A percentile compares a stretch with the other conserved stretches of the same genome.
These are phyloP conservation scores for Penicillium cosmopolitanum DNA, from an alignment of 495 filamentous ascomycete genomes.

Conservation along the genomic window DNA sequence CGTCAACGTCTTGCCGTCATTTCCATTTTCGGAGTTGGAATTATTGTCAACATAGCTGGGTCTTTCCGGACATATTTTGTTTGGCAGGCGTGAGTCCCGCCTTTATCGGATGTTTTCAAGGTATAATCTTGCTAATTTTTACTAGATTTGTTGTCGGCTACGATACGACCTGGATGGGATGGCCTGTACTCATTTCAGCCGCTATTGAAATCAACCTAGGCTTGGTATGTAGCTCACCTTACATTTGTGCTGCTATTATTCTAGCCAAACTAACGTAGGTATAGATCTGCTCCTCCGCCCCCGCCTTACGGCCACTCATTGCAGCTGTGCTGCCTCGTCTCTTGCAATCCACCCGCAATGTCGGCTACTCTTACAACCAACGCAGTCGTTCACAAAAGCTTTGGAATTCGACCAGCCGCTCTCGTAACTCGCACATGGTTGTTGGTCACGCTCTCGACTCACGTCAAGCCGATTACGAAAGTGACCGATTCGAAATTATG, in stretches of 20 bases:
- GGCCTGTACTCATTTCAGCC: conserved; percentile 55
- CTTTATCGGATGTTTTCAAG: neutral
- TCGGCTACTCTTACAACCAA: conserved; percentile 24
- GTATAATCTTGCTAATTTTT: neutral
- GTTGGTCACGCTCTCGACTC: neutral
- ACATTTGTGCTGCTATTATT: neutral
- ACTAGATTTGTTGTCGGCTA: conserved; percentile 47
- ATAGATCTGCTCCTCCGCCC: conserved; percentile 58
- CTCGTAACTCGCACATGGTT: conserved; percentile 17
- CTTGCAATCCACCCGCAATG: conserved; percentile 33
- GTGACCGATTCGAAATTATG: conserved; percentile 31
- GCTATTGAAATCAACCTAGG: conserved; percentile 62
- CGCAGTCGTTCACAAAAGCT: conserved; percentile 29
- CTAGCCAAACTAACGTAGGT: neutral
- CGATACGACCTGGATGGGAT: conserved; percentile 59
- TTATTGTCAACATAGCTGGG: conserved; percentile 61
- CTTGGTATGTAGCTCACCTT: conserved; percentile 50
- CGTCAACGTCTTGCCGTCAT: conserved; percentile 60
- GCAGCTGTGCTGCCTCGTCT: conserved; percentile 46
- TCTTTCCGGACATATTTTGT: conserved; percentile 57
- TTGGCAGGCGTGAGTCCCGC: conserved; percentile 32
- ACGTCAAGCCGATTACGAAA: conserved; percentile 20
- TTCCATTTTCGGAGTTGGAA: conserved; percentile 60
- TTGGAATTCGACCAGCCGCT: conserved; percentile 30
- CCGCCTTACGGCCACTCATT: conserved; percentile 58